Percentiles rank a stretch among this genome's conserved stretches.
These are phyloP conservation scores for Maudiozyma humilis DNA, from an alignment of 1,139 yeast genomes.

Conservation along the genomic window DNA sequence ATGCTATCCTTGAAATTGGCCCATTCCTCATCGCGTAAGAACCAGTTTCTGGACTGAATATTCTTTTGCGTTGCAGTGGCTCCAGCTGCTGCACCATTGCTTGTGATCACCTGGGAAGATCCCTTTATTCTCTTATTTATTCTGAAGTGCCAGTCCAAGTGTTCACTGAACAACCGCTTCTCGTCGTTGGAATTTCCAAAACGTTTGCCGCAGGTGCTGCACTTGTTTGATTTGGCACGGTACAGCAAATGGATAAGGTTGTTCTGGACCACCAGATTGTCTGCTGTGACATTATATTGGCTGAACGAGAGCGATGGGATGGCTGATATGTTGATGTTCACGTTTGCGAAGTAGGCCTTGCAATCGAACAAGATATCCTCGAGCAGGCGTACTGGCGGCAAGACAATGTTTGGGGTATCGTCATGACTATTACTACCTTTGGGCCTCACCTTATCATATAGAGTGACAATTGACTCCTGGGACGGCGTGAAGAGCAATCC, in stretches of 20 bases:
- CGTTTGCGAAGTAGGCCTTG: slow-evolving; percentile 26
- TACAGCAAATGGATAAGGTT: slow-evolving; percentile 28
- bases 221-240: slow-evolving; percentile 58
- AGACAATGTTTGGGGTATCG: slow-evolving; percentile 5
- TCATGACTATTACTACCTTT: slow-evolving; percentile 4
- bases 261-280: slow-evolving; percentile 22
- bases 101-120: slow-evolving; percentile 9
- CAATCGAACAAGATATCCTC: slow-evolving; percentile 27
- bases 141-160: slow-evolving; percentile 95
- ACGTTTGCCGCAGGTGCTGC: slow-evolving; percentile 85
- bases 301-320: slow-evolving; percentile 25
- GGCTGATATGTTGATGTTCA: slow-evolving; percentile 26
- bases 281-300: slow-evolving; percentile 23
- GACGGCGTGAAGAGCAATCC: slow-evolving; percentile 23
- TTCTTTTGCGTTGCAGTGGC: slow-evolving; percentile 25
- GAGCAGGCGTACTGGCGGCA: slow-evolving; percentile 24
- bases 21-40: slow-evolving; percentile 68
- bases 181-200: slow-evolving; percentile 61
- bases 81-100: slow-evolving; percentile 8
- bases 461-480: slow-evolving; percentile 25
- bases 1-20: slow-evolving; percentile 62
- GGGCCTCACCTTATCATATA: slow-evolving; percentile 19
- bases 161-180: slow-evolving; percentile 46
- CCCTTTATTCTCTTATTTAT: slow-evolving; percentile 70
- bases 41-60: slow-evolving; percentile 74